phyloP scores from a whole-genome alignment of 495 filamentous ascomycete genomes.

The Xylona heveae region DNA sequence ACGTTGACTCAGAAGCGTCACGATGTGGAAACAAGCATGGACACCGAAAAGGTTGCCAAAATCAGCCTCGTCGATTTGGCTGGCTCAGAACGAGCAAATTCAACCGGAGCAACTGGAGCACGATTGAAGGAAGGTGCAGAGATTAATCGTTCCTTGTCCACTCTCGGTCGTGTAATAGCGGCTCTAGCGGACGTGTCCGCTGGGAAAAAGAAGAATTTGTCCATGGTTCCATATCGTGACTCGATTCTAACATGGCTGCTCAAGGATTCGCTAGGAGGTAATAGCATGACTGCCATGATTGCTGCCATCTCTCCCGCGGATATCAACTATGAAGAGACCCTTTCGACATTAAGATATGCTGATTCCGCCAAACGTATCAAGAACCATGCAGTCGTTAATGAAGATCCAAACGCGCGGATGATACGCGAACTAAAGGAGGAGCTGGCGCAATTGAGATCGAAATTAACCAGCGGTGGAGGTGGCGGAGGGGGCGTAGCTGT shows the following conservation, averaged over 20 bases:
- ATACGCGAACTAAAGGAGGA: conserved; percentile 97
- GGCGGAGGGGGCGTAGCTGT: conserved; percentile 21
- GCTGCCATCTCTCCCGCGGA: conserved; percentile 95
- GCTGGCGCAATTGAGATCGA: conserved; percentile 63
- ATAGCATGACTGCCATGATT: conserved; percentile 99
- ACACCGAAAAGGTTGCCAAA: conserved; percentile 91
- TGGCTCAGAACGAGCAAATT: conserved; percentile 88
- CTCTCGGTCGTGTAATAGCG: conserved; percentile 93
- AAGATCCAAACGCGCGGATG: conserved; percentile 97
- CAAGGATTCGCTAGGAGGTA: conserved; percentile 93
- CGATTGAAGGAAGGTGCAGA: conserved; percentile 95
- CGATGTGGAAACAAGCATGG: conserved; percentile 86
- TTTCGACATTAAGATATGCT: conserved; percentile 88
- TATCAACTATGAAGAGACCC: conserved; percentile 97
- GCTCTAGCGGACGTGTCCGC: conserved; percentile 79
- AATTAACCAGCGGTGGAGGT: conserved; percentile 48
- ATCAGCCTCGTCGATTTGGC: conserved; percentile 96
- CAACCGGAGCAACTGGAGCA: conserved; percentile 88
- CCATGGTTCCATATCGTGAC: conserved; percentile 92
- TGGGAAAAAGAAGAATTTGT: conserved; percentile 65
- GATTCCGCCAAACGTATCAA: conserved; percentile 98
- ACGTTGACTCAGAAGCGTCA: conserved; percentile 88
- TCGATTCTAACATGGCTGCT: conserved; percentile 91
- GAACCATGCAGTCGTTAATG: conserved; percentile 98
- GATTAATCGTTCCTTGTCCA: conserved; percentile 93